phyloP scores from a whole-genome alignment of 179 eudicot genomes.

The Silene noctiflora region DNA sequence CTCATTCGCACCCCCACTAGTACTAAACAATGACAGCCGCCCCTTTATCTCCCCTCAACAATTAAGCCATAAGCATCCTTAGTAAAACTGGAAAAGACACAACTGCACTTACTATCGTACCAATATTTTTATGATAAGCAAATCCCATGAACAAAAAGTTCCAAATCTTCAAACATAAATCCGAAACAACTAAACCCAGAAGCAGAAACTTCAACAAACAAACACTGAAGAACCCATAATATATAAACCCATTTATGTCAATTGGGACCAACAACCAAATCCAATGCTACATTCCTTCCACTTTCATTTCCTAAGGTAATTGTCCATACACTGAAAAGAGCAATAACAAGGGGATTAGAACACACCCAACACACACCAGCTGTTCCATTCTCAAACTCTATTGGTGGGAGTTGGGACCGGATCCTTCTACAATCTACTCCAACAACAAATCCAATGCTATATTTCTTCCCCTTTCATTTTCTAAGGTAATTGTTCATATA shows the following conservation, averaged over 20 bases:
- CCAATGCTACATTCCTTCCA: not conserved
- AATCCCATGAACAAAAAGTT: not conserved
- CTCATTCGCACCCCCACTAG: not conserved
- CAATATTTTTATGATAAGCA: not conserved
- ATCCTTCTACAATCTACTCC: not conserved
- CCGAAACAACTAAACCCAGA: conserved; percentile 9
- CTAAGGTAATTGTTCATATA: conserved; percentile 3
- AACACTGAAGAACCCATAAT: conserved; percentile 4
- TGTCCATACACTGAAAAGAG: conserved; percentile 12
- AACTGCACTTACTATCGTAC: not conserved
- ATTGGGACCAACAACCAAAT: conserved; percentile 13
- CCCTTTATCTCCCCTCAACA: conserved; percentile 9
- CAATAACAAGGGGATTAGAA: conserved; percentile 15
- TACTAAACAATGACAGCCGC: not conserved
- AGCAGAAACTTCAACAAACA: conserved; percentile 22
- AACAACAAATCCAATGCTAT: conserved; percentile 7
- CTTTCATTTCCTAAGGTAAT: conserved; percentile 12
- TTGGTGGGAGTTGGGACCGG: conserved; percentile 6
- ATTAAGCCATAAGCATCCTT: not conserved
- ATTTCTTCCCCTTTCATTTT: conserved; percentile 9
- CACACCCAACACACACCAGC: conserved; percentile 3
- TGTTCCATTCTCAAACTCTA: not conserved
- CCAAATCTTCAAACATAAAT: not conserved
- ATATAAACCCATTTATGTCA: not conserved
- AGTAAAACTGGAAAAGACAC: conserved; percentile 3